phyloP scores from a whole-genome alignment of 2,329 filamentous ascomycete genomes.

The Leptographium flavum region DNA sequence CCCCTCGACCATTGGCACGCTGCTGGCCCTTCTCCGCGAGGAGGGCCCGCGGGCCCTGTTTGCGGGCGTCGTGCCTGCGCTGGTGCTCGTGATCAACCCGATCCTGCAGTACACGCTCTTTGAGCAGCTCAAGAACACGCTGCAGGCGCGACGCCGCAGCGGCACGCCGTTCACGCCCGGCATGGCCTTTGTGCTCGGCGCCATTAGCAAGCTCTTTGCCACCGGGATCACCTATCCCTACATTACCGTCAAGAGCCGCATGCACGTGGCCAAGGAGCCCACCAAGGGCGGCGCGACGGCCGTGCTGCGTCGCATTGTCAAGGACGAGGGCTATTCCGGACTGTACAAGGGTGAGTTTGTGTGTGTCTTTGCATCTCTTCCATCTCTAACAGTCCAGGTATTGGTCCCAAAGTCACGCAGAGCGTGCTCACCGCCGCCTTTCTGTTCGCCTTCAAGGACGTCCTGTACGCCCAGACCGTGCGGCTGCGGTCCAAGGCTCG shows the following conservation, averaged over 20 bases:
- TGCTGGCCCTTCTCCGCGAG: conserved; percentile 64
- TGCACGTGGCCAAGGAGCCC: conserved; percentile 77
- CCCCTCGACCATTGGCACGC: conserved; percentile 65
- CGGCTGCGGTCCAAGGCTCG: conserved; percentile 37
- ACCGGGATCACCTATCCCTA: conserved; percentile 95
- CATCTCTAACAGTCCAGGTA: conserved; percentile 39
- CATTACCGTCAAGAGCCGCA: conserved; percentile 95
- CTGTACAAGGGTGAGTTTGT: conserved; percentile 68
- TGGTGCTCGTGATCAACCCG: conserved; percentile 93
- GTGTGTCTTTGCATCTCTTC: background rate
- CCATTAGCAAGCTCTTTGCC: conserved; percentile 85
- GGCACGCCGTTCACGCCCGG: conserved; percentile 53
- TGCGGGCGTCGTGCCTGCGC: conserved; percentile 77
- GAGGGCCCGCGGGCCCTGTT: conserved; percentile 82
- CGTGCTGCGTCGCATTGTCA: conserved; percentile 65
- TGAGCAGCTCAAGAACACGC: conserved; percentile 86
- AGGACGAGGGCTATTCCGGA: conserved; percentile 80
- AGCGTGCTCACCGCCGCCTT: conserved; percentile 93
- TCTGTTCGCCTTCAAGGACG: conserved; percentile 96
- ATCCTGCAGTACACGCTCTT: conserved; percentile 98
- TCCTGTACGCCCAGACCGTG: conserved; percentile 72
- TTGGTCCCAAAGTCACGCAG: conserved; percentile 91
- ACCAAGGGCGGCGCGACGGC: conserved; percentile 48
- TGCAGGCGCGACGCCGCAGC: conserved; percentile 53
- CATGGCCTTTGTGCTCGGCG: conserved; percentile 81